Conservation (phyloP, 2,329 filamentous ascomycete genomes). For the Zymoseptoria pseudotritici region DNA sequence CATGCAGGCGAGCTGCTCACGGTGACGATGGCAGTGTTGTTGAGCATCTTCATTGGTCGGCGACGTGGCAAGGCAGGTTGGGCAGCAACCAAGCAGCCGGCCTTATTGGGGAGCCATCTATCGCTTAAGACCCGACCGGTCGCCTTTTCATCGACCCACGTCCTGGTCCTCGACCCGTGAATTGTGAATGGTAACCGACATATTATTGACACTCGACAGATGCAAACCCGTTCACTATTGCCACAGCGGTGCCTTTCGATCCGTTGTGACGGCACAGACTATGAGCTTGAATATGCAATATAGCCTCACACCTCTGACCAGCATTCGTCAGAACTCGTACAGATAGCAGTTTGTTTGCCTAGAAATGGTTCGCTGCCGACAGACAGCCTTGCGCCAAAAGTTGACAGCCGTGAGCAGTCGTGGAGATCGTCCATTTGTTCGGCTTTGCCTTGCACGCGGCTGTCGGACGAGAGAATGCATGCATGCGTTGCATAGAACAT, state of each 20-base stretch:
- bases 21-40: slow-evolving; percentile 4
- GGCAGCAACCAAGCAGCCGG: slow-evolving; percentile 4
- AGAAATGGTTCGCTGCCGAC: background rate
- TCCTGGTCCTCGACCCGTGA: background rate
- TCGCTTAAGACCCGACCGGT: background rate
- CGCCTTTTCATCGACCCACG: background rate
- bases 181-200: background rate
- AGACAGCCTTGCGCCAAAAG: background rate
- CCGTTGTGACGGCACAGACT: background rate
- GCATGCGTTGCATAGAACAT: background rate
- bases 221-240: too few relatives aligned
- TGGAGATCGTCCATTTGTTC: background rate
- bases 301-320: background rate
- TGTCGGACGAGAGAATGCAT: background rate
- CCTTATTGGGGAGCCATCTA: background rate
- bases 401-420: background rate
- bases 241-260: background rate
- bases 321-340: background rate
- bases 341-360: background rate
- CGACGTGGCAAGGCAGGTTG: slow-evolving; percentile 2
- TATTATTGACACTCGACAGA: background rate
- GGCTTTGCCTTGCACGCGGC: too few relatives aligned
- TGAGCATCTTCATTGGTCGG: slow-evolving; percentile 1
- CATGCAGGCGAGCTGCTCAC: background rate
- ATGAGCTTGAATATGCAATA: background rate